Conservation (phyloP, 345 rosid species). For the Alliaria petiolata region DNA sequence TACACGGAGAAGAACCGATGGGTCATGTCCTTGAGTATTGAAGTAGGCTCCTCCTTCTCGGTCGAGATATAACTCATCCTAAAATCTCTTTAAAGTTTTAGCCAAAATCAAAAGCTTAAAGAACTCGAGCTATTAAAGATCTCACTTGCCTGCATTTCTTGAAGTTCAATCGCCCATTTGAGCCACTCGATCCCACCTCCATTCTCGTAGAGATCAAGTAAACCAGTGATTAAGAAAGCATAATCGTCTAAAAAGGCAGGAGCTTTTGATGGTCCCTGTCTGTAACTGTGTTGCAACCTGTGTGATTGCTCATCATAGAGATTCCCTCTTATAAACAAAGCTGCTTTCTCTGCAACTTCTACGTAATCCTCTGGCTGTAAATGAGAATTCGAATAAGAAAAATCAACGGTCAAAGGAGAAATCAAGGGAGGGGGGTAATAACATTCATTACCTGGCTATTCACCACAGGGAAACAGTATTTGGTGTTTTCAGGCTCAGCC, state of each 20-base stretch:
- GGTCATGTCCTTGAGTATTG: slow-evolving; percentile 83
- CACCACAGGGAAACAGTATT: slow-evolving; percentile 61
- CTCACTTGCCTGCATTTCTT: slow-evolving; percentile 64
- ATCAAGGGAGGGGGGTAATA: too few species aligned
- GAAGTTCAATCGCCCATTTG: slow-evolving; percentile 83
- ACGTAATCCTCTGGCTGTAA: slow-evolving; percentile 76
- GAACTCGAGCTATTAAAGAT: not conserved
- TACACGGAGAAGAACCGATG: slow-evolving; percentile 85
- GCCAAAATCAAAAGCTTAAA: not conserved
- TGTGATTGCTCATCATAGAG: slow-evolving; percentile 59
- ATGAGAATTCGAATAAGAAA: not conserved
- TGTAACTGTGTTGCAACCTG: slow-evolving; percentile 73
- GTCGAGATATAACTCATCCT: slow-evolving; percentile 94
- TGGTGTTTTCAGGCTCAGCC: slow-evolving; percentile 47
- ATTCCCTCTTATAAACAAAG: slow-evolving; percentile 57
- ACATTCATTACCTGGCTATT: slow-evolving; percentile 59
- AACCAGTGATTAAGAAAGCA: slow-evolving; percentile 81
- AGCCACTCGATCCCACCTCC: slow-evolving; percentile 70
- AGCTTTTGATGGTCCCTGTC: slow-evolving; percentile 89
- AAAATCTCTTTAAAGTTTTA: not conserved
- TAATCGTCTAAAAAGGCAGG: slow-evolving; percentile 96
- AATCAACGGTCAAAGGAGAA: not conserved
- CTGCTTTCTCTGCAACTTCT: slow-evolving; percentile 82
- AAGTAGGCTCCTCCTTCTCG: slow-evolving; percentile 88
- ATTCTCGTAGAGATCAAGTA: slow-evolving; percentile 76